phyloP scores from a whole-genome alignment of 2,329 filamentous ascomycete genomes.

The Epichloe amarillans region DNA sequence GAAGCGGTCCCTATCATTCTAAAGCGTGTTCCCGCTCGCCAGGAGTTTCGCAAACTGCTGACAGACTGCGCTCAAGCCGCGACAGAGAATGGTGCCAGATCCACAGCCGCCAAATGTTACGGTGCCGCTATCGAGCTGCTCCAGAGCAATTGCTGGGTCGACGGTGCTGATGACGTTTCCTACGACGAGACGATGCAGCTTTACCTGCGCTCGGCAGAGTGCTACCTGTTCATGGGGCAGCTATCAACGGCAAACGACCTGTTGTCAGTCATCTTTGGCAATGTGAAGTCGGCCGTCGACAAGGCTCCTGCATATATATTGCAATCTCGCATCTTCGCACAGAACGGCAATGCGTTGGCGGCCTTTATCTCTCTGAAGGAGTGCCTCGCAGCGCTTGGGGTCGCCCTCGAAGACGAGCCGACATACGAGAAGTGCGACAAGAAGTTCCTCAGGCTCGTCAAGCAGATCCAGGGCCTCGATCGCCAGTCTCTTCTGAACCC shows the following conservation, averaged over 20 bases:
- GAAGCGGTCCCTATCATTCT: constrained; percentile 65
- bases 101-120: constrained; percentile 74
- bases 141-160: constrained; percentile 66
- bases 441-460: constrained; percentile 52
- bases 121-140: constrained; percentile 64
- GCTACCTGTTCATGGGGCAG: constrained; percentile 66
- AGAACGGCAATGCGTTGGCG: constrained; percentile 55
- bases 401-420: constrained; percentile 50
- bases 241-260: constrained; percentile 53
- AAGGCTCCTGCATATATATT: constrained; percentile 77
- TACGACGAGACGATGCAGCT: constrained; percentile 79
- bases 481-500: constrained; percentile 30
- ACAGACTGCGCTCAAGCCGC: constrained; percentile 68
- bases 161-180: constrained; percentile 54
- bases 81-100: constrained; percentile 68
- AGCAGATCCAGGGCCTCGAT: constrained; percentile 46
- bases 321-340: constrained; percentile 64
- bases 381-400: constrained; percentile 56
- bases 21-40: constrained; percentile 42
- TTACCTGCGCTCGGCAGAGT: constrained; percentile 68
- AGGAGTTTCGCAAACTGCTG: constrained; percentile 60
- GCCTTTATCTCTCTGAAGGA: constrained; percentile 59
- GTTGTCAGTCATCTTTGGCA: constrained; percentile 55
- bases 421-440: constrained; percentile 66
- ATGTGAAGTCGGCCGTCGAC: constrained; percentile 60